Evolutionary conservation across 2,329 filamentous ascomycete genomes (phyloP).

Genomic region (Cryphonectria japonica): DNA sequence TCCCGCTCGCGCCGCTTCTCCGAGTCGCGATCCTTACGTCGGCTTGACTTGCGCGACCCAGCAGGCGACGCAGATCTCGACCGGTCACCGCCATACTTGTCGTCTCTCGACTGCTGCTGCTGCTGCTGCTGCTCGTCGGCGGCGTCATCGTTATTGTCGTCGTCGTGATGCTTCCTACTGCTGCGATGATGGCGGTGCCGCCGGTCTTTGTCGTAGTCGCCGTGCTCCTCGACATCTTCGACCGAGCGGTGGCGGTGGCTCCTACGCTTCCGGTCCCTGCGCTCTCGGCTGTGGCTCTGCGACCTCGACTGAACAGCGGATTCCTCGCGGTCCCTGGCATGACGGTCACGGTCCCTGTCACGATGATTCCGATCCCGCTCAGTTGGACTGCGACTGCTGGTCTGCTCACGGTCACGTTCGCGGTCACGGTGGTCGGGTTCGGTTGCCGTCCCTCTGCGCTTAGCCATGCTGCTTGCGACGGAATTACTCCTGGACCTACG

Average conservation of each 20-base stretch:
- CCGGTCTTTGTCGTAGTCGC: conserved; percentile 28
- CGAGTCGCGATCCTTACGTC: conserved; percentile 32
- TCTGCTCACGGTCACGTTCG: conserved; percentile 34
- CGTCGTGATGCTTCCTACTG: conserved; percentile 28
- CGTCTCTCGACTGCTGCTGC: conserved; percentile 27
- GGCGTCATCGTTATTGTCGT: conserved; percentile 23
- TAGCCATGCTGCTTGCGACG: conserved; percentile 38
- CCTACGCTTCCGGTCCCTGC: conserved; percentile 29
- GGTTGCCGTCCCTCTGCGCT: conserved; percentile 32
- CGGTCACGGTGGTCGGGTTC: conserved; percentile 33
- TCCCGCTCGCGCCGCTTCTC: conserved; percentile 34
- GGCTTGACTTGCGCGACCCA: conserved; percentile 29
- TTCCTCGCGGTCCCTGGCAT: conserved; percentile 20
- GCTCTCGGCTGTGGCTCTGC: conserved; percentile 26
- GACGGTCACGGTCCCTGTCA: conserved; percentile 27
- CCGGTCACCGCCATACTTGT: conserved; percentile 26
- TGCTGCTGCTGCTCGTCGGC: conserved; percentile 21
- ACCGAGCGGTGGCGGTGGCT: conserved; percentile 28
- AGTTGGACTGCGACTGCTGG: conserved; percentile 33
- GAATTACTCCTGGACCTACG: conserved; percentile 55
- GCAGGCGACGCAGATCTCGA: conserved; percentile 32
- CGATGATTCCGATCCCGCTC: conserved; percentile 26
- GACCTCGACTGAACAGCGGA: conserved; percentile 21
- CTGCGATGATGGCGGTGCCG: conserved; percentile 28
- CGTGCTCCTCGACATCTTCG: conserved; percentile 27